Percentiles rank a stretch among this genome's conserved stretches.
Conservation (phyloP, 176 grass and related monocot genomes). For the Carex pumila region DNA sequence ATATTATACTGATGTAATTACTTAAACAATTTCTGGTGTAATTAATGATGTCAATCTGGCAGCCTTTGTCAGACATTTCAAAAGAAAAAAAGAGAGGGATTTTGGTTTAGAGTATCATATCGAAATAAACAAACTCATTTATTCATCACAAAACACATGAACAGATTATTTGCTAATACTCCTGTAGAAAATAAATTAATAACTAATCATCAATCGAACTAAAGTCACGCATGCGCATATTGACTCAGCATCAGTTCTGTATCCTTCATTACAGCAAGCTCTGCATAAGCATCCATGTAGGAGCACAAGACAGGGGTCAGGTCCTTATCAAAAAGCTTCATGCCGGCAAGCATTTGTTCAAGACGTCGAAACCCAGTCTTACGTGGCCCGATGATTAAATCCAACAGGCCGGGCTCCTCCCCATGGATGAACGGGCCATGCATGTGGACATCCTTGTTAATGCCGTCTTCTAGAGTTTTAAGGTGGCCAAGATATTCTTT, state of each 20-base stretch:
- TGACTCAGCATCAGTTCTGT: constrained; percentile 1
- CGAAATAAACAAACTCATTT: neutral
- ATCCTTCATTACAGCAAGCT: constrained; percentile 16
- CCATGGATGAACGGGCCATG: constrained; percentile 19
- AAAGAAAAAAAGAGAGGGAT: no score
- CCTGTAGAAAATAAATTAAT: neutral
- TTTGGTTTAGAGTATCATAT: neutral
- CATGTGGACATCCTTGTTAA: constrained; percentile 14
- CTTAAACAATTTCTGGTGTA: no score
- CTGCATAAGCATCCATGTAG: constrained; percentile 4
- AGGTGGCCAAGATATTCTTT: neutral
- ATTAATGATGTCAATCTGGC: no score
- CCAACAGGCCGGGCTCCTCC: neutral
- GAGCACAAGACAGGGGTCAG: neutral
- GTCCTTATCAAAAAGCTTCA: constrained; percentile 10
- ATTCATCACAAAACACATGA: neutral
- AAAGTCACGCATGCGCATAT: neutral
- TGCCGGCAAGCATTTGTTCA: no score
- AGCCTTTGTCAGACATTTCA: no score
- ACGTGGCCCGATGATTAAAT: neutral
- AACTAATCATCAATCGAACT: neutral
- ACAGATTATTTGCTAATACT: neutral
- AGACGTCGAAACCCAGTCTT: neutral
- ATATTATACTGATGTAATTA: no score
- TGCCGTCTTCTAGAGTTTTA: constrained; percentile 17